Evolutionary conservation across 176 grass and related monocot genomes (phyloP).

Genomic region (Pharus latifolius): DNA sequence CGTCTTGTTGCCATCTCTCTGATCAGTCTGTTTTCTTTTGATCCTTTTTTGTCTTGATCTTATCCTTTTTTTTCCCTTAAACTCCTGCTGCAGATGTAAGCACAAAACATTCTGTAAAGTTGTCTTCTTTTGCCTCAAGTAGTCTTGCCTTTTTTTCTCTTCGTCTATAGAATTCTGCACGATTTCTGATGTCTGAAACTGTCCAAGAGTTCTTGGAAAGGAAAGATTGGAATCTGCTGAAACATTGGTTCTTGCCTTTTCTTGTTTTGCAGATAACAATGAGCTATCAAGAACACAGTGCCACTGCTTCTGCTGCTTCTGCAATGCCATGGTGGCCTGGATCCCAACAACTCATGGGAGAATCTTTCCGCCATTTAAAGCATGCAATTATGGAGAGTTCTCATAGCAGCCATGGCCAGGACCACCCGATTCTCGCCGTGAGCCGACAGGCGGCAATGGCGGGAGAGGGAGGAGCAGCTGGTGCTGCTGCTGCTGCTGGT

Average conservation of each 20-base stretch:
- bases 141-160: not conserved
- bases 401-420: not conserved
- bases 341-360: slow-evolving; percentile 4
- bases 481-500: not conserved
- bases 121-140: not conserved
- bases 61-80: too few species aligned
- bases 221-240: not conserved
- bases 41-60: not conserved
- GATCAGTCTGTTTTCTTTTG: not conserved
- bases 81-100: too few species aligned
- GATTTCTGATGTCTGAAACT: not conserved
- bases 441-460: not conserved
- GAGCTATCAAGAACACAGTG: slow-evolving; percentile 6
- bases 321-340: slow-evolving; percentile 24
- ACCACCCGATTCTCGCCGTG: not conserved
- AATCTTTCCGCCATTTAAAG: slow-evolving; percentile 5
- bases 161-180: not conserved
- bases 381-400: not conserved
- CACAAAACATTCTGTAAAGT: not conserved
- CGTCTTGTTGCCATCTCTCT: not conserved
- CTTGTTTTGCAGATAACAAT: not conserved
- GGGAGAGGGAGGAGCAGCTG: not conserved
- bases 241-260: not conserved
- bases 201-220: not conserved
- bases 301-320: not conserved